Base-by-base conservation (phyloP, 176 grass and related monocot species). In the Hyparrhenia diplandra region DNA sequence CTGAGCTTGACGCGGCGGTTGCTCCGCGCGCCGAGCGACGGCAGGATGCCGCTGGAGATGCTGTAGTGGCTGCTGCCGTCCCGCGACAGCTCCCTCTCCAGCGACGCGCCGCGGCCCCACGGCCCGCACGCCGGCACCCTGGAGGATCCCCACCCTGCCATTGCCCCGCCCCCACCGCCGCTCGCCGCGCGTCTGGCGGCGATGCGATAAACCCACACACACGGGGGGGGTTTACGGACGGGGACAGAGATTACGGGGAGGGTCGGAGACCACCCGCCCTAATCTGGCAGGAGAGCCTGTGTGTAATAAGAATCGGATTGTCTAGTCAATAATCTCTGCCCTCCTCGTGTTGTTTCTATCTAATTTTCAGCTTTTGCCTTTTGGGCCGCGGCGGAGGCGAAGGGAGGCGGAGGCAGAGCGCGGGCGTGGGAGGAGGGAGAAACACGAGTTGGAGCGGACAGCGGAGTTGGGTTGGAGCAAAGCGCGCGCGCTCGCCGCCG, bases 1-100 rank as follows among this genome's bases (percentile, higher is more conserved):
- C 85, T 73, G 47, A 98, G 92, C 67, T 89, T 92, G 75, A 83
- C 72, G 59, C 86, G 85, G 13, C 92, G 95, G 83, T 89, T 91
- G 75, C 95, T 95, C 75, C 88, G 47, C 6, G 92, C 95, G 29
- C 95, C 95, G 57, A 98, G 95, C 9, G 95, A 98, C 10, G 92
- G 95, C 18, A 98, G 86, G 52, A 98, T 93, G 41, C 92, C 95
- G 76, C 84, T 98, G 28, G 90, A 94, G 70, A 98, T 82, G 79
- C 92, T 98, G 85, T 98, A 95, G 66, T 98, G 95, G 86, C 92
- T 95, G 86, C 92, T 95, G 40, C 90, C 95, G 32, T 98, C 95
- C 18, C 86, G 86, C 60, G 95, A 98, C 9, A 91, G 72, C 88
- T 87, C 82, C 74, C 78, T 71, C 64, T 91, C 84, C 14, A 36